phyloP scores from a whole-genome alignment of 129 eudicot genomes.

The Flaveria sonorensis region DNA sequence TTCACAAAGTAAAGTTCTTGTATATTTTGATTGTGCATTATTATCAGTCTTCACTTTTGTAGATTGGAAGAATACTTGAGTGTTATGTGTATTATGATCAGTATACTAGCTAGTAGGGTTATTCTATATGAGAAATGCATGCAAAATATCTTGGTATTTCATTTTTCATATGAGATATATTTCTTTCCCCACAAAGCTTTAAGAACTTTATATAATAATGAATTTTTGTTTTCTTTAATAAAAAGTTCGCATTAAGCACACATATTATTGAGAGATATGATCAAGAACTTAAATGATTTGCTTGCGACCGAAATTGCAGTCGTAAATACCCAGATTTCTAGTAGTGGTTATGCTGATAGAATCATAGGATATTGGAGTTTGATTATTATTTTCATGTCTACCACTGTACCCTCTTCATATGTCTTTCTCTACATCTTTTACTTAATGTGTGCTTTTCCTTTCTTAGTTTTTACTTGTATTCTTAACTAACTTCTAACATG shows the following conservation, averaged over 20 bases:
- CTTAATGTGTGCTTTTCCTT: background rate
- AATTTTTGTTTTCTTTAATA: background rate
- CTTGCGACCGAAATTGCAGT: background rate
- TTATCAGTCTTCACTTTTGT: no score
- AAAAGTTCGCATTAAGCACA: background rate
- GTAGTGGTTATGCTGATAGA: background rate
- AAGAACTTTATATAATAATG: background rate
- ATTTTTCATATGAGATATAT: no score
- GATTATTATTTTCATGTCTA: constrained; percentile 4
- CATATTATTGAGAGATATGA: constrained; percentile 1
- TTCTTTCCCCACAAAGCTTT: background rate
- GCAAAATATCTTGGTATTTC: background rate
- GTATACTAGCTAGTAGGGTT: background rate
- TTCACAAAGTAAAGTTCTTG: no score
- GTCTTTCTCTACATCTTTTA: background rate
- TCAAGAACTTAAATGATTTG: background rate
- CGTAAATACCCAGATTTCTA: no score
- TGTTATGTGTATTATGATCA: background rate
- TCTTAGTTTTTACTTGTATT: background rate
- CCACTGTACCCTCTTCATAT: constrained; percentile 5
- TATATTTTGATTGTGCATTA: no score
- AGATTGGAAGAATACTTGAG: no score
- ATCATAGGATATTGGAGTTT: no score
- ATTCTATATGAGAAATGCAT: constrained; percentile 30
- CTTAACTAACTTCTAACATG: background rate